These are phyloP conservation scores for Chlorella sorokiniana DNA, from an alignment of 139 green algal genomes.

Conservation along the genomic window DNA sequence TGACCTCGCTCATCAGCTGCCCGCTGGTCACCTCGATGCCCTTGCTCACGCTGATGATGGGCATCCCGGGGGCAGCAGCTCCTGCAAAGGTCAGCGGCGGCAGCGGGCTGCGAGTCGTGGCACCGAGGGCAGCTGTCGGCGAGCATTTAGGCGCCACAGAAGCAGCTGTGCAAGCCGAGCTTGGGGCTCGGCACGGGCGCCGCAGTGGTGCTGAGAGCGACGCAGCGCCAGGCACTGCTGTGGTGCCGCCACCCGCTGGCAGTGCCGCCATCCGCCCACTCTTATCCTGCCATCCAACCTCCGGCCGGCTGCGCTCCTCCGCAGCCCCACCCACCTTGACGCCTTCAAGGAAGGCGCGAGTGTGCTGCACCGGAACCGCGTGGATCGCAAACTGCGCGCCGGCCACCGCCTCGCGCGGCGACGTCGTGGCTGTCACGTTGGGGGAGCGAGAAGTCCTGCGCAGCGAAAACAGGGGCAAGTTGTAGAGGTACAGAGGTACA, in stretches of 20 bases:
- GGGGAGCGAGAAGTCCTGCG: constrained; percentile 75
- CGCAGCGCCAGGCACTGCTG: background rate
- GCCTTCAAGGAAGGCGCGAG: constrained; percentile 74
- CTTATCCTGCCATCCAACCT: too few species aligned
- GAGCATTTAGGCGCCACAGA: too few species aligned
- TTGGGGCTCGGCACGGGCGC: too few species aligned
- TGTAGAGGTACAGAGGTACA: background rate
- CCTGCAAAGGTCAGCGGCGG: constrained; percentile 13
- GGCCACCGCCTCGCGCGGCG: constrained; percentile 71
- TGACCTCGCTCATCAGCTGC: constrained; percentile 93
- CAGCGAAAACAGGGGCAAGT: too few species aligned
- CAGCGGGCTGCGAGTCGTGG: background rate
- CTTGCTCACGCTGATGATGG: constrained; percentile 96
- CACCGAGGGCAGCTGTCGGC: too few species aligned
- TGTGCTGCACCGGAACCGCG: constrained; percentile 94
- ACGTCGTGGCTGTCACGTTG: constrained; percentile 87
- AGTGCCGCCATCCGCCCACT: too few species aligned
- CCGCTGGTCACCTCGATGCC: constrained; percentile 84
- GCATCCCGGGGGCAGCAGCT: constrained; percentile 80
- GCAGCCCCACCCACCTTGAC: constrained; percentile 55
- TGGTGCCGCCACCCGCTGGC: too few species aligned
- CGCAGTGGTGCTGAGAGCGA: too few species aligned
- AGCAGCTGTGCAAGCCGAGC: too few species aligned
- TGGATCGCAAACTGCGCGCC: constrained; percentile 88
- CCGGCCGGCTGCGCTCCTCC: too few species aligned